These are phyloP conservation scores for Cystofilobasidium bisporidii DNA, from an alignment of 768 basidiomycete species.

Conservation along the genomic window DNA sequence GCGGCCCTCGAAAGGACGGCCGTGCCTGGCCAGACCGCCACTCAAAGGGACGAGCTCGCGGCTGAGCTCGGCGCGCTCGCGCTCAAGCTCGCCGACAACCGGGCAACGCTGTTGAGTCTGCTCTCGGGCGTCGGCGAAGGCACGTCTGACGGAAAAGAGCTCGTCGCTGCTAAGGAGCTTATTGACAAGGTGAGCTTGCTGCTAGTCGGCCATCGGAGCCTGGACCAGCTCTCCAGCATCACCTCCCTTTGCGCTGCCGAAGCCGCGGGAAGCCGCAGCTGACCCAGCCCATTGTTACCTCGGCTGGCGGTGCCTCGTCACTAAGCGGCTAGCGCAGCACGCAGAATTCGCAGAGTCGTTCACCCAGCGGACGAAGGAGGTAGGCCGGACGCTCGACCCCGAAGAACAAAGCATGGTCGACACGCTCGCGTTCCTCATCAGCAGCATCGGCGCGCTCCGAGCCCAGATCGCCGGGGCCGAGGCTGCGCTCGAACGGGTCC, in stretches of 20 bases:
- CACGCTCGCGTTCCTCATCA: neutral
- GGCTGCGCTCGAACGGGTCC: neutral
- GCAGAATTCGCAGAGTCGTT: neutral
- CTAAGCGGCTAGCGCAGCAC: neutral
- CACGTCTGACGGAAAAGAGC: neutral
- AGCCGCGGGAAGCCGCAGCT: neutral
- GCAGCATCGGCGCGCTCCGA: neutral
- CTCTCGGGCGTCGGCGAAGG: neutral
- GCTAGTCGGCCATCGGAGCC: too few species aligned
- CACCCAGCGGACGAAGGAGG: neutral
- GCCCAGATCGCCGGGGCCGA: neutral
- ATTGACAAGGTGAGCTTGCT: neutral
- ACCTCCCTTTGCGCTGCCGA: neutral
- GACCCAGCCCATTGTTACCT: neutral
- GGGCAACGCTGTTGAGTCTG: neutral
- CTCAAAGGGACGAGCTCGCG: neutral
- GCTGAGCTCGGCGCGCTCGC: neutral
- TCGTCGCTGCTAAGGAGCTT: neutral
- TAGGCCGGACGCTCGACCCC: neutral
- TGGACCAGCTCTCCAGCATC: too few species aligned
- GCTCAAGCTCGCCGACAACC: neutral
- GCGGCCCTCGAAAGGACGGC: neutral
- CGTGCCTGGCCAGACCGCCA: neutral
- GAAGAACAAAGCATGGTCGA: slow-evolving; percentile 2
- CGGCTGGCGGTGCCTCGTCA: too few species aligned